These are phyloP conservation scores for Clonostachys sp. DNA, from an alignment of 2,329 filamentous ascomycete genomes.

Conservation along the genomic window DNA sequence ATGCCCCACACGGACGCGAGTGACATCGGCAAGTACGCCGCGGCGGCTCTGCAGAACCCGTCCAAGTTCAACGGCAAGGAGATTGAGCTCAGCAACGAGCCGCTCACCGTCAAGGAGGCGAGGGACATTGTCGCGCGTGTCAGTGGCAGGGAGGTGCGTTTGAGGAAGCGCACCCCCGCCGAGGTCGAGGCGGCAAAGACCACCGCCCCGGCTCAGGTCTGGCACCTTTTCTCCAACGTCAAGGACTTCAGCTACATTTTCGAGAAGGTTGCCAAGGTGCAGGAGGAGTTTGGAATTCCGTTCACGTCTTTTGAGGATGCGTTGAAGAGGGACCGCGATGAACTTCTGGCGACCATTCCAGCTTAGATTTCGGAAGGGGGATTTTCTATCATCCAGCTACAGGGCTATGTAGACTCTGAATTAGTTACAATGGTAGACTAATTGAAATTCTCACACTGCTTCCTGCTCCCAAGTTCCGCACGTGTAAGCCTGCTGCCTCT, in stretches of 20 bases:
- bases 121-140: conserved; percentile 17
- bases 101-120: conserved; percentile 19
- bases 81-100: conserved; percentile 21
- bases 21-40: conserved; percentile 24
- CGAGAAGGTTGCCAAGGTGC: background rate
- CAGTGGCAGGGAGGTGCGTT: conserved; percentile 18
- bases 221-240: background rate
- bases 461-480: too few relatives aligned
- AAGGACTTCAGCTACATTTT: background rate
- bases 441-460: too few relatives aligned
- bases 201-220: background rate
- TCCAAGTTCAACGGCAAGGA: conserved; percentile 18
- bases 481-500: too few relatives aligned
- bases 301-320: background rate
- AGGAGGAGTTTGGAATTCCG: background rate
- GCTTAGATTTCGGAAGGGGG: background rate
- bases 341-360: background rate
- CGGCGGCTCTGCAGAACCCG: conserved; percentile 21
- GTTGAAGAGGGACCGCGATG: background rate
- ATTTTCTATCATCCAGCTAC: too few relatives aligned
- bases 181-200: background rate
- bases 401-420: too few relatives aligned
- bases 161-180: background rate
- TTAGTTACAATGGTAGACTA: too few relatives aligned
- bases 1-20: conserved; percentile 18